phyloP scores from a whole-genome alignment of 140 eudicot species.

The Cichorium intybus region DNA sequence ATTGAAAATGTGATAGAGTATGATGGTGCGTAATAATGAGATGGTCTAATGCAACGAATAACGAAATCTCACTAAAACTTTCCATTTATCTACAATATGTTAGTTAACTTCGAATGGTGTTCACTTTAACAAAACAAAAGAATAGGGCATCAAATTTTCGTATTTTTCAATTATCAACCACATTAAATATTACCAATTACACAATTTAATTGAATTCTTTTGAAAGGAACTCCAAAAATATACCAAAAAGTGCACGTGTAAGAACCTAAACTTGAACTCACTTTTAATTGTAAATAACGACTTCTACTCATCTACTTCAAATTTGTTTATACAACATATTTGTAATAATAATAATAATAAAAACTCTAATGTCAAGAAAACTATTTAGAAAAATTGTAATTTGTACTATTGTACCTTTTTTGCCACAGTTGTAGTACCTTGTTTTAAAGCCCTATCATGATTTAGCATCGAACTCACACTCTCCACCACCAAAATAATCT shows the following conservation, averaged over 20 bases:
- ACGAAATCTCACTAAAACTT: too few species aligned
- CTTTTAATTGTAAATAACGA: background rate
- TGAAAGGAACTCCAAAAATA: too few species aligned
- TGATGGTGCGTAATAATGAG: too few species aligned
- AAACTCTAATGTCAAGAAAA: background rate
- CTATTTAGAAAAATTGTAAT: background rate
- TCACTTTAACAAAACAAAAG: too few species aligned
- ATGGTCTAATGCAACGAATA: too few species aligned
- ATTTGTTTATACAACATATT: constrained; percentile 15
- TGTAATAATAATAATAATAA: constrained; percentile 16
- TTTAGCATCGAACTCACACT: constrained; percentile 82
- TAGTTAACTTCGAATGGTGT: too few species aligned
- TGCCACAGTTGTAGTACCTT: constrained; percentile 24
- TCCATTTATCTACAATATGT: too few species aligned
- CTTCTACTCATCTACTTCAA: constrained; percentile 10
- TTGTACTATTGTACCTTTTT: constrained; percentile 25
- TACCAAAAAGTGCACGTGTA: background rate
- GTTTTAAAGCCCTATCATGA: constrained; percentile 78
- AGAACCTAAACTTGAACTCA: background rate
- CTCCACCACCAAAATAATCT: constrained; percentile 88
- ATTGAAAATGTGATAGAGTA: too few species aligned
- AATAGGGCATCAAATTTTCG: too few species aligned
- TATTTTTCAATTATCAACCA: too few species aligned
- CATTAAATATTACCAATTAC: too few species aligned
- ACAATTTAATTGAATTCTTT: too few species aligned